phyloP scores from a whole-genome alignment of 2,329 filamentous ascomycete species.

The Epicoccum nigrum region DNA sequence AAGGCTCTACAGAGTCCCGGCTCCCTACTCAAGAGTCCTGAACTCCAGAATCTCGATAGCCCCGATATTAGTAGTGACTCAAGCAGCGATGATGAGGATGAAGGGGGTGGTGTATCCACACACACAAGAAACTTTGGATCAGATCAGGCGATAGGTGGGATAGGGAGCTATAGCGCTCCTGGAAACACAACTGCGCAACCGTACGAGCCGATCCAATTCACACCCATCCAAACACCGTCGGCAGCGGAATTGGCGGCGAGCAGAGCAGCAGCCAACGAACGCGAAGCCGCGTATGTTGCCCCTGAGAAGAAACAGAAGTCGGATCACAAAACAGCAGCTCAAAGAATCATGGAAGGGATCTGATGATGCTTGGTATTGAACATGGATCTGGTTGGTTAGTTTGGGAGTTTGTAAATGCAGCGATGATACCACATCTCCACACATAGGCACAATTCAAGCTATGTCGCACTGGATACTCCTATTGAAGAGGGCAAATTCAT shows the following conservation, averaged over 20 bases:
- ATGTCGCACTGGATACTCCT: no score
- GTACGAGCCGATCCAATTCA: slow-evolving; percentile 6
- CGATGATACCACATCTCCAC: not conserved
- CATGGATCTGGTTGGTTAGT: not conserved
- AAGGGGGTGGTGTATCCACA: slow-evolving; percentile 17
- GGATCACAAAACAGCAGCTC: slow-evolving; percentile 16
- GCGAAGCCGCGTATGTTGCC: slow-evolving; percentile 6
- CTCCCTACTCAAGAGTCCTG: slow-evolving; percentile 50
- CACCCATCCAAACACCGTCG: slow-evolving; percentile 9
- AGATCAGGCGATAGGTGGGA: slow-evolving; percentile 1
- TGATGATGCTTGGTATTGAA: not conserved
- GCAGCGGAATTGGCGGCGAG: slow-evolving; percentile 12
- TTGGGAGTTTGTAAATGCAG: not conserved
- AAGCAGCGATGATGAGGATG: slow-evolving; percentile 38
- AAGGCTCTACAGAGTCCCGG: slow-evolving; percentile 42
- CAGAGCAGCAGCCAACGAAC: slow-evolving; percentile 13
- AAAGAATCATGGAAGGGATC: slow-evolving; percentile 17
- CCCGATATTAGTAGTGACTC: slow-evolving; percentile 45
- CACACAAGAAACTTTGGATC: slow-evolving; percentile 5
- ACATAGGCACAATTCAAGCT: no score
- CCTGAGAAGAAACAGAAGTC: slow-evolving; percentile 10
- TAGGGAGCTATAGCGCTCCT: not conserved
- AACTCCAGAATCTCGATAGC: slow-evolving; percentile 48
- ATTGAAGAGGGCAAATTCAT: not conserved
- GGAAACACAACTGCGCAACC: not conserved